Percentiles rank a stretch among this genome's conserved stretches.
phyloP scores from a whole-genome alignment of 495 filamentous ascomycete species.

The Xylaria longipes region DNA sequence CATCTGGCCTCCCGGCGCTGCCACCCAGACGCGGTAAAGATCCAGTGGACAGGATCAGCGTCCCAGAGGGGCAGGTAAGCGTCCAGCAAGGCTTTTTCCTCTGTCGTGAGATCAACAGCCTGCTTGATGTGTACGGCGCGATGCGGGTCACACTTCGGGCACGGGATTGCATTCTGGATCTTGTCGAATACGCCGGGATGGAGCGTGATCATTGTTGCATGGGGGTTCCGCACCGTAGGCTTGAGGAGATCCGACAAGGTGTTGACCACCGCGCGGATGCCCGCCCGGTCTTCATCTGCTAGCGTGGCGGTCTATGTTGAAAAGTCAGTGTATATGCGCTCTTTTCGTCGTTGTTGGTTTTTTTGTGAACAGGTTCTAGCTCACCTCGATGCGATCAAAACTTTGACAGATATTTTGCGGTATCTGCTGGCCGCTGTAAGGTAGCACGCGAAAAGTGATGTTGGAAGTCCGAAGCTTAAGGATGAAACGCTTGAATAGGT shows the following conservation, averaged over 20 bases:
- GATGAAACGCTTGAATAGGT: conserved; percentile 20
- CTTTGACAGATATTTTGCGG: neutral
- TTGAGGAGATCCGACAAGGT: conserved; percentile 8
- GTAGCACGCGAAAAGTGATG: conserved; percentile 2
- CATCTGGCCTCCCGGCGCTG: conserved; percentile 17
- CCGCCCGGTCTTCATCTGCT: neutral
- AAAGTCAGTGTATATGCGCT: neutral
- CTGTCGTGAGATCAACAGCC: neutral
- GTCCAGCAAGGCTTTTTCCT: neutral
- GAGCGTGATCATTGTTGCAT: conserved; percentile 10
- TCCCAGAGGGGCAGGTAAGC: neutral
- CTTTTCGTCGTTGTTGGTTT: neutral
- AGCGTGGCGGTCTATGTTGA: neutral
- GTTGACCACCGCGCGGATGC: neutral
- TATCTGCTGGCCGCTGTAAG: neutral
- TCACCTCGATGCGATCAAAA: conserved; percentile 20
- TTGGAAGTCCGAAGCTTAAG: neutral
- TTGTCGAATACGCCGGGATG: conserved; percentile 9
- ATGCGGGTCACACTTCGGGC: conserved; percentile 1
- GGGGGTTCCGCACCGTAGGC: neutral
- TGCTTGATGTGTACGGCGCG: neutral
- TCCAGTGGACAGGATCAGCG: conserved; percentile 5
- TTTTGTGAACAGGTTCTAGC: neutral
- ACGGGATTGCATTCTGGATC: neutral
- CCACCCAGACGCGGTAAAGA: neutral